phyloP scores from a whole-genome alignment of 805 yeast species.

The Limtongia smithiae region DNA sequence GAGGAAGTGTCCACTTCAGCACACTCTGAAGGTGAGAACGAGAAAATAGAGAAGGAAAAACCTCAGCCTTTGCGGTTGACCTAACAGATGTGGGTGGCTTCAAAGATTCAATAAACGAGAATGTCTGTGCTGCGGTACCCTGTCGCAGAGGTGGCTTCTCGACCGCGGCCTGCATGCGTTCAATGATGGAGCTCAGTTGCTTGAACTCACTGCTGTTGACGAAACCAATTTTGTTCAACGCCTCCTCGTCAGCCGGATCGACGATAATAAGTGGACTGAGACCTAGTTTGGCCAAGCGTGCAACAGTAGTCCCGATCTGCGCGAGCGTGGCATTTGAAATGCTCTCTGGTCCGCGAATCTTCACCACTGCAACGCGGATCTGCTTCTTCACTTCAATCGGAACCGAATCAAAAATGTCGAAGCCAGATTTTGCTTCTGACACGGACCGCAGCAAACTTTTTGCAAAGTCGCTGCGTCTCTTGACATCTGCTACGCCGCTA shows the following conservation, averaged over 20 bases:
- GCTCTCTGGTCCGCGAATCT: conserved; percentile 44
- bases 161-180: conserved; percentile 9
- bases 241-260: conserved; percentile 39
- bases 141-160: conserved; percentile 7
- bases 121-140: neutral
- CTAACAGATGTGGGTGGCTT: neutral
- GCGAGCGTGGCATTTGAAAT: conserved; percentile 39
- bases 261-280: conserved; percentile 67
- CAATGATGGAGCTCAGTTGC: conserved; percentile 5
- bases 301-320: conserved; percentile 56
- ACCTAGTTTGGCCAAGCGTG: conserved; percentile 59
- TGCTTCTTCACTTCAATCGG: conserved; percentile 34
- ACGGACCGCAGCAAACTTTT: conserved; percentile 34
- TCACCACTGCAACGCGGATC: conserved; percentile 53
- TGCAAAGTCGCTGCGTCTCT: conserved; percentile 38
- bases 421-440: conserved; percentile 36
- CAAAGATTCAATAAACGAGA: neutral
- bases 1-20: conserved; percentile 16
- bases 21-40: neutral
- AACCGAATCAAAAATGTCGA: conserved; percentile 31
- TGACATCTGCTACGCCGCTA: conserved; percentile 32
- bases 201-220: conserved; percentile 9
- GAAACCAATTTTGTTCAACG: conserved; percentile 9
- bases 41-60: conserved; percentile 17
- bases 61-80: conserved; percentile 7